Conservation (phyloP, 495 filamentous ascomycete species). For the Xylaria bambusicola region DNA sequence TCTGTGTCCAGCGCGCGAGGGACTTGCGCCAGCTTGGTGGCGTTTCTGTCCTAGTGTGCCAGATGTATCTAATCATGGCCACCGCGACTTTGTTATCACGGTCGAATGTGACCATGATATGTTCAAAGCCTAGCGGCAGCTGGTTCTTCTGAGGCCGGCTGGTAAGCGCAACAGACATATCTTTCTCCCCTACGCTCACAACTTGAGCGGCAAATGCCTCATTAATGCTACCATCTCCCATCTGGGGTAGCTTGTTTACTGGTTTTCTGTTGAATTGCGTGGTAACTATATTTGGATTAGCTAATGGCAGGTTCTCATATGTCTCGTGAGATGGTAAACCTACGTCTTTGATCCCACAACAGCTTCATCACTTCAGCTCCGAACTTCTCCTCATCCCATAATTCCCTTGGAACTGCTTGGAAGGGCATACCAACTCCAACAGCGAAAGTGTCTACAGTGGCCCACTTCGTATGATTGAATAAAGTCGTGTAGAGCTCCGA, state of each 20-base stretch:
- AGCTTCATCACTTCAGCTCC: slow-evolving; percentile 15
- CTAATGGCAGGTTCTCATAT: not conserved
- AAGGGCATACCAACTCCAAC: slow-evolving; percentile 19
- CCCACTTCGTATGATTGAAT: slow-evolving; percentile 21
- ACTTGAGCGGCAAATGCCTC: slow-evolving; percentile 16
- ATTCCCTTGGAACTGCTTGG: not conserved
- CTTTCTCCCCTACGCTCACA: slow-evolving; percentile 17
- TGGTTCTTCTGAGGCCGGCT: slow-evolving; percentile 16
- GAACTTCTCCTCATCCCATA: slow-evolving; percentile 8
- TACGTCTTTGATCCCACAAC: slow-evolving; percentile 20
- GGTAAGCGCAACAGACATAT: slow-evolving; percentile 16
- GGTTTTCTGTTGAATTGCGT: slow-evolving; percentile 14
- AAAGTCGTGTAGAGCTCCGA: slow-evolving; percentile 16
- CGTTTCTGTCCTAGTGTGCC: slow-evolving; percentile 16
- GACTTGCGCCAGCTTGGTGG: slow-evolving; percentile 14
- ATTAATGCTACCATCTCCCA: slow-evolving; percentile 14
- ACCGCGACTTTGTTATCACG: slow-evolving; percentile 9
- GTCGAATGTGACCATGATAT: slow-evolving; percentile 17
- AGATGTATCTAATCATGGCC: slow-evolving; percentile 18
- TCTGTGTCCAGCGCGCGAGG: slow-evolving; percentile 16
- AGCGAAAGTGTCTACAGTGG: slow-evolving; percentile 16
- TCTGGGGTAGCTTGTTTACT: slow-evolving; percentile 3
- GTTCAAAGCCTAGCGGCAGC: slow-evolving; percentile 17
- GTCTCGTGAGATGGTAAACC: not conserved
- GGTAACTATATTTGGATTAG: slow-evolving; percentile 6